These are phyloP conservation scores for Kwoniella sp. DNA, from an alignment of 768 basidiomycete species.

Conservation along the genomic window DNA sequence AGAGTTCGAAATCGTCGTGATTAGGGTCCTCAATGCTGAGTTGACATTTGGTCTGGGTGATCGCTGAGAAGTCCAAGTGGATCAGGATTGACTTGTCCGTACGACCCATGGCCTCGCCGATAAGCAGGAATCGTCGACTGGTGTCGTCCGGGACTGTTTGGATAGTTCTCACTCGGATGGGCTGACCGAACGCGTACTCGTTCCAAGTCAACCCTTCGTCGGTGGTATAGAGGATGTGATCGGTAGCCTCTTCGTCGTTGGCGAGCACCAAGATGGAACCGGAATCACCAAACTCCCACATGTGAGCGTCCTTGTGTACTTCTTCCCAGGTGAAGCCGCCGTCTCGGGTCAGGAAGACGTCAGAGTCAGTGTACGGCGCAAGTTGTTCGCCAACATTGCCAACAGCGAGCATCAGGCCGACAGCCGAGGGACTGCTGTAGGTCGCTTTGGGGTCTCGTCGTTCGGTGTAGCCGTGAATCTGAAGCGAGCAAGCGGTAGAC, in stretches of 20 bases:
- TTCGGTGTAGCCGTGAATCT: slow-evolving; percentile 95
- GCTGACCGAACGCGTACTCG: slow-evolving; percentile 81
- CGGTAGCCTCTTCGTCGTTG: slow-evolving; percentile 91
- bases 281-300: slow-evolving; percentile 98
- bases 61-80: slow-evolving; percentile 82
- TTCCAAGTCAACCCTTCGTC: slow-evolving; percentile 87
- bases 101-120: slow-evolving; percentile 66
- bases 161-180: slow-evolving; percentile 73
- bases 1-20: slow-evolving; percentile 92
- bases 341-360: slow-evolving; percentile 95
- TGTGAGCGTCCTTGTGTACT: slow-evolving; percentile 94
- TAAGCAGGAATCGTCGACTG: slow-evolving; percentile 83
- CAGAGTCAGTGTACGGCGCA: slow-evolving; percentile 77
- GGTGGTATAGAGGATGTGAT: slow-evolving; percentile 83
- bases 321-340: slow-evolving; percentile 98
- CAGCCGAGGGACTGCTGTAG: slow-evolving; percentile 86
- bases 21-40: slow-evolving; percentile 71
- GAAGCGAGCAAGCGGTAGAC: slow-evolving; percentile 73
- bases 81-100: slow-evolving; percentile 65
- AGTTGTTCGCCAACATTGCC: slow-evolving; percentile 90
- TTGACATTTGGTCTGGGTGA: slow-evolving; percentile 73
- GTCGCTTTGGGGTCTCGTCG: slow-evolving; percentile 86
- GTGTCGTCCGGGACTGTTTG: slow-evolving; percentile 89
- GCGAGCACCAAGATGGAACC: slow-evolving; percentile 90
- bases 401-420: slow-evolving; percentile 86